Percentiles rank a stretch among this genome's conserved stretches.
These are phyloP conservation scores for Dalbergia oliveri DNA, from an alignment of 306 rosid species.

Conservation along the genomic window DNA sequence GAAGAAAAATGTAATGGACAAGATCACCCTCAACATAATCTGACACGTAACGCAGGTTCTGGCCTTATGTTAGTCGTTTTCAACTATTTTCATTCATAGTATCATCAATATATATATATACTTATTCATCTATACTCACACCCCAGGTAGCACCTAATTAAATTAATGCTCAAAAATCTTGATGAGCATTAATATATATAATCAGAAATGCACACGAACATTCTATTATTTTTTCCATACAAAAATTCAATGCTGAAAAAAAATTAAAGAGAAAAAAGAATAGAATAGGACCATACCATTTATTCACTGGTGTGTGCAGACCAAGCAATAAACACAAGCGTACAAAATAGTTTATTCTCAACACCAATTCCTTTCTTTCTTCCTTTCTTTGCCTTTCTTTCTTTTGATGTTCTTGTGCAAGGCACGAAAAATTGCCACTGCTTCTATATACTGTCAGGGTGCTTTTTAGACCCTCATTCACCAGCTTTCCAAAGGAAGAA, in stretches of 20 bases:
- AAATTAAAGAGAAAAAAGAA: background rate
- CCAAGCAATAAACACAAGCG: conserved; percentile 60
- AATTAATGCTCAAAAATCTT: conserved; percentile 38
- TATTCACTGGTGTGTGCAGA: conserved; percentile 42
- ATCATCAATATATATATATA: background rate
- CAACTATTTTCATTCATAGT: conserved; percentile 7
- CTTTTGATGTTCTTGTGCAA: conserved; percentile 20
- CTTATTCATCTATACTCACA: too few species aligned
- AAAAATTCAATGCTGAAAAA: background rate
- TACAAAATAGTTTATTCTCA: conserved; percentile 59
- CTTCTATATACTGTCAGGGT: conserved; percentile 31
- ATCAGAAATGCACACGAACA: conserved; percentile 26
- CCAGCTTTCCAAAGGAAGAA: conserved; percentile 47
- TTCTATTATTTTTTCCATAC: background rate
- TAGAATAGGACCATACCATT: background rate
- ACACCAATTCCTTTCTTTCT: conserved; percentile 47
- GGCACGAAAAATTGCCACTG: conserved; percentile 34
- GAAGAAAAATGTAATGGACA: background rate
- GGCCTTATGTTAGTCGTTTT: conserved; percentile 21
- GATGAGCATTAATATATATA: conserved; percentile 11
- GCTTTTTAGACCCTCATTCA: conserved; percentile 39
- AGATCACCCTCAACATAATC: background rate
- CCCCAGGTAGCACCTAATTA: conserved; percentile 48
- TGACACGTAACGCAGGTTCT: conserved; percentile 6
- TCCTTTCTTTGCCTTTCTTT: conserved; percentile 38